These are phyloP conservation scores for Stentor coeruleus DNA, from an alignment of 73 alveolate genomes.

Conservation along the genomic window DNA sequence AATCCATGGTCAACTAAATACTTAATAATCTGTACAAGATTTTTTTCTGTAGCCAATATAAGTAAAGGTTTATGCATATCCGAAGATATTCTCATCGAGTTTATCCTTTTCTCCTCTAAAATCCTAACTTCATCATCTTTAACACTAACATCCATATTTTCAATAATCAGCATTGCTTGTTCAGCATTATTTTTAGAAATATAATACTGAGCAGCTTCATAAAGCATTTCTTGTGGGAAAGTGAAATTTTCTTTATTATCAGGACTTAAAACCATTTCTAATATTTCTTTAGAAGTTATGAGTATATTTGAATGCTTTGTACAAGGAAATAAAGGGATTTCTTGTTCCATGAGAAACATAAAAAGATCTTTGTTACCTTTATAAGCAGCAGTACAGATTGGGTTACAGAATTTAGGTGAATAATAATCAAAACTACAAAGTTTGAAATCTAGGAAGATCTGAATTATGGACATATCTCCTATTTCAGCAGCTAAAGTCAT, in stretches of 20 bases:
- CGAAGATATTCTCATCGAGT: background rate
- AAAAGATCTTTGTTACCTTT: slow-evolving; percentile 5
- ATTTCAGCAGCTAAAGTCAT: slow-evolving; percentile 2
- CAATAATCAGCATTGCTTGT: background rate
- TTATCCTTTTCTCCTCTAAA: background rate
- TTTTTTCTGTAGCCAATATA: slow-evolving; percentile 13
- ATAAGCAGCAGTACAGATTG: background rate
- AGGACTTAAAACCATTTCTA: background rate
- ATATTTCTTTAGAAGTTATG: background rate
- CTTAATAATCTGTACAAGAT: background rate
- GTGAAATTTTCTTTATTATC: background rate
- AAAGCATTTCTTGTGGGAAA: background rate
- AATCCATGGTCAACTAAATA: background rate
- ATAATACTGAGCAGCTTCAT: slow-evolving; percentile 27
- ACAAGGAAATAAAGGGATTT: slow-evolving; percentile 12
- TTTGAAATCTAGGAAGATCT: background rate
- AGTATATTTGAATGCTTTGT: background rate
- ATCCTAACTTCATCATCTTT: background rate
- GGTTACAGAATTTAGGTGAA: slow-evolving; percentile 16
- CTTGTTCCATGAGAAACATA: background rate
- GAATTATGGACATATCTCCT: slow-evolving; percentile 14
- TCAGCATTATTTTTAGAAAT: background rate
- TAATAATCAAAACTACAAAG: background rate
- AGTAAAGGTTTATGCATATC: slow-evolving; percentile 18
- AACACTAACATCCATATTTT: background rate